These are phyloP conservation scores for Claviceps cyperi DNA, from an alignment of 2,329 filamentous ascomycete species.

Conservation along the genomic window DNA sequence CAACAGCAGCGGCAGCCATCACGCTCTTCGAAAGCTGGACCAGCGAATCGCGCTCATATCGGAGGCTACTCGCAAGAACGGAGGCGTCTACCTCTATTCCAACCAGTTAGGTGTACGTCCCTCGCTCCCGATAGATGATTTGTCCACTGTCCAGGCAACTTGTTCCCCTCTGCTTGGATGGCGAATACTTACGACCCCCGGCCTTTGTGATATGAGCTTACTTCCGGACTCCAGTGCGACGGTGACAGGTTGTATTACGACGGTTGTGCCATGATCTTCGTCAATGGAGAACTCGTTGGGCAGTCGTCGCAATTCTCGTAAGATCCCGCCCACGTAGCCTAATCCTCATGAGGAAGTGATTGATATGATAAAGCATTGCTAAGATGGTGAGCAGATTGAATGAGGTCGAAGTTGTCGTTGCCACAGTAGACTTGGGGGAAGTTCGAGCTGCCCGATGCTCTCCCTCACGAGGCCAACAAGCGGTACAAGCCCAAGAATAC, in stretches of 20 bases:
- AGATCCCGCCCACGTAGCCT: conserved; percentile 27
- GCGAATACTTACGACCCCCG: neutral
- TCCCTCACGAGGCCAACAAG: conserved; percentile 6
- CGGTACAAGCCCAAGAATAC: conserved; percentile 7
- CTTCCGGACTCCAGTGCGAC: neutral
- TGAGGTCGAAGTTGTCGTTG: conserved; percentile 47
- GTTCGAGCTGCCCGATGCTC: conserved; percentile 25
- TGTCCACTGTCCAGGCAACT: neutral
- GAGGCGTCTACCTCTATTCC: conserved; percentile 4
- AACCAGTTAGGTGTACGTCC: conserved; percentile 3
- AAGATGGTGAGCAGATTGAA: conserved; percentile 1
- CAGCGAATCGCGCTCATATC: conserved; percentile 4
- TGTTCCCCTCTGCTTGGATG: neutral
- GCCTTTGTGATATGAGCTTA: neutral
- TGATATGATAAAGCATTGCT: neutral
- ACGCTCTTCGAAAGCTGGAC: conserved; percentile 4
- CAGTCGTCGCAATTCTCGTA: conserved; percentile 47
- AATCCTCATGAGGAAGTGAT: neutral
- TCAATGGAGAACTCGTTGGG: conserved; percentile 48
- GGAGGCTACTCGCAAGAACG: conserved; percentile 4
- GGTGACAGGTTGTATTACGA: conserved; percentile 4
- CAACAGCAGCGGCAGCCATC: conserved; percentile 5
- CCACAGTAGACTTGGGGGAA: conserved; percentile 57
- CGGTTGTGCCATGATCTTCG: conserved; percentile 39
- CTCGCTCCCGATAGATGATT: neutral